Conservation (phyloP, 2,329 filamentous ascomycete genomes). For the Pseudogymnoascus sp. region DNA sequence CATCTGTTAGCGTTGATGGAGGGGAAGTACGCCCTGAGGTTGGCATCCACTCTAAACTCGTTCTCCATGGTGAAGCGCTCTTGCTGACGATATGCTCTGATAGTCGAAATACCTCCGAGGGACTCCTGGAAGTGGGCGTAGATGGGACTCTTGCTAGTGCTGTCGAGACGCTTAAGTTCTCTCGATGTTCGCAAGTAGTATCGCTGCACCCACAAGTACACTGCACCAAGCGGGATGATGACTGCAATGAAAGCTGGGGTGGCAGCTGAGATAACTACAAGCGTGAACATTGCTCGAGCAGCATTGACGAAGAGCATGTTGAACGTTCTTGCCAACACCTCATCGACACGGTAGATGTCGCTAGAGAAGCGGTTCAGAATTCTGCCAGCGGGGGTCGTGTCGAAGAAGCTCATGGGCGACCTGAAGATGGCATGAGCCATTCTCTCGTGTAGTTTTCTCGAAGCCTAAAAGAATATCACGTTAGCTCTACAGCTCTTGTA, state of each 20-base stretch:
- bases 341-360: constrained; percentile 76
- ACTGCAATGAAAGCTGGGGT: constrained; percentile 75
- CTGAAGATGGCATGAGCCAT: constrained; percentile 98
- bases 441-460: constrained; percentile 88
- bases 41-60: constrained; percentile 94
- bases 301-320: constrained; percentile 88
- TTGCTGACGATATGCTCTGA: constrained; percentile 88
- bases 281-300: constrained; percentile 70
- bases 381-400: constrained; percentile 91
- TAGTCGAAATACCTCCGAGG: constrained; percentile 86
- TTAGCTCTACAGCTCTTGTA: constrained; percentile 15
- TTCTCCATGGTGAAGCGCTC: constrained; percentile 84
- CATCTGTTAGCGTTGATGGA: constrained; percentile 91
- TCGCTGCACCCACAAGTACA: constrained; percentile 90
- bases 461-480: constrained; percentile 50
- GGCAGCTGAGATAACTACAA: constrained; percentile 73
- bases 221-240: constrained; percentile 69
- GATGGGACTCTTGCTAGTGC: constrained; percentile 89
- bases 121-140: constrained; percentile 99
- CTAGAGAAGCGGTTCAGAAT: constrained; percentile 94
- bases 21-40: constrained; percentile 88
- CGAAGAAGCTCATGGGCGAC: constrained; percentile 97
- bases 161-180: constrained; percentile 92
- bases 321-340: constrained; percentile 91
- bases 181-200: constrained; percentile 96